A percentile compares a stretch with the other conserved stretches of the same genome.
These are phyloP conservation scores for Suillus lakei DNA, from an alignment of 768 basidiomycete genomes.

Conservation along the genomic window DNA sequence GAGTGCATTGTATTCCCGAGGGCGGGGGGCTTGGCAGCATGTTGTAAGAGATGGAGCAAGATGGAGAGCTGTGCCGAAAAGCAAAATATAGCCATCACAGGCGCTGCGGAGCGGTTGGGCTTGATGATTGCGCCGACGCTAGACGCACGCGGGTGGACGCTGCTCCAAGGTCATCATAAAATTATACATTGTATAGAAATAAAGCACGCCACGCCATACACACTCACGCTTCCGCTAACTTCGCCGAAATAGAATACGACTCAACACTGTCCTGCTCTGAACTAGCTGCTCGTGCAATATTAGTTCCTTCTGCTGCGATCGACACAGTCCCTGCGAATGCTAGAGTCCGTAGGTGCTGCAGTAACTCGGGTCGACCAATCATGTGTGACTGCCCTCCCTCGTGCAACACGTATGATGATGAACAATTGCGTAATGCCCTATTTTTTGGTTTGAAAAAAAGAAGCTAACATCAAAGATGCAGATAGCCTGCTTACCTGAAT, in stretches of 20 bases:
- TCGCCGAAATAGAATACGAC: background rate
- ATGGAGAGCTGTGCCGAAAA: too few relatives aligned
- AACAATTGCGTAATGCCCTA: background rate
- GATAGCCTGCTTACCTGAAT: background rate
- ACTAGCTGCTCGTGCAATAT: background rate
- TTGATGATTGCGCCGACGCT: too few relatives aligned
- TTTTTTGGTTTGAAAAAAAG: background rate
- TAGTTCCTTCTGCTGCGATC: background rate
- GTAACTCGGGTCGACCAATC: background rate
- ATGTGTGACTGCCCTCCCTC: background rate
- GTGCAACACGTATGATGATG: conserved; percentile 1
- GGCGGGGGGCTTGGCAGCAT: too few relatives aligned
- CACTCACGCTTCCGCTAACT: background rate
- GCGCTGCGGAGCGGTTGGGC: too few relatives aligned
- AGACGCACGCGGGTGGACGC: too few relatives aligned
- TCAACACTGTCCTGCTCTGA: background rate
- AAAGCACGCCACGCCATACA: background rate
- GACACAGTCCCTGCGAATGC: background rate
- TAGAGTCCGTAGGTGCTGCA: background rate
- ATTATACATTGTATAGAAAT: too few relatives aligned
- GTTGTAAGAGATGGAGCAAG: too few relatives aligned
- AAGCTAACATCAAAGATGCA: background rate
- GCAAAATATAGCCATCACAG: too few relatives aligned
- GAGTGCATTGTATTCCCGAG: too few relatives aligned
- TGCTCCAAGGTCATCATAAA: too few relatives aligned